Base-by-base conservation (phyloP, 2,329 filamentous ascomycete species). In the Penicillium sp. region DNA sequence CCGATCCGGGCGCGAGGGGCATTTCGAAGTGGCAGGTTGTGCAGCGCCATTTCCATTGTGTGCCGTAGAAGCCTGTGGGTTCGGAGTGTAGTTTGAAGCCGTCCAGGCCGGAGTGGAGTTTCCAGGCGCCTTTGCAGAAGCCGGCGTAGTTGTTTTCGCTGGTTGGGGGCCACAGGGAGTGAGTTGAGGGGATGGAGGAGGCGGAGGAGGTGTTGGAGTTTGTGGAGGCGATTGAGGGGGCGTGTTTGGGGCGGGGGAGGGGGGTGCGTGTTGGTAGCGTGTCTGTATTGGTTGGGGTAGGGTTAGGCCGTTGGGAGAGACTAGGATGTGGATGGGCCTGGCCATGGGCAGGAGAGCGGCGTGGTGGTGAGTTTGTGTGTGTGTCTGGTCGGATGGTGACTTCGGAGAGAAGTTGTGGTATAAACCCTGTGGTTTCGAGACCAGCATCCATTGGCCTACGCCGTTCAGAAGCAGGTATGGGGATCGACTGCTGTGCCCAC, bases 81-180 rank as follows among this genome's bases (percentile, higher is more conserved):
- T 62, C 61, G 2, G 43, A 45, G 48, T 62, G 60, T n/a, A 64
- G 47, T 48, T 59, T 64, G 54, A 67, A 64, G 12, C 55, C 61
- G 6, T 54, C 50, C 5, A 65, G 57, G 1, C 64, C 63, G 14
- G 55, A 56, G 31, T 77, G 73, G 10, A 76, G 68, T 50, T 73
- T 76, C 73, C 76, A 79, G 4, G 79, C 78, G 10, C 75, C 74
- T 69, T 80, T 81, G 72, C 81, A 83, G 70, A 82, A 82, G 4
- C 75, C 75, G 0, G 71, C 68, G 39, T 70, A 76, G 12, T 68
- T 63, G 56, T 77, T 75, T 37, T 68, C 69, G 60, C 75, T 71
- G 43, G 64, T 68, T 6, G 76, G 76, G 8, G 78, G 69, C 55
- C 69, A 70, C 17, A 69, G 65, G 8, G 54, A 51, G 31, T 47